These are phyloP conservation scores for Kluyveromyces marxianus DNA, from an alignment of 1,139 yeast genomes.

Conservation along the genomic window DNA sequence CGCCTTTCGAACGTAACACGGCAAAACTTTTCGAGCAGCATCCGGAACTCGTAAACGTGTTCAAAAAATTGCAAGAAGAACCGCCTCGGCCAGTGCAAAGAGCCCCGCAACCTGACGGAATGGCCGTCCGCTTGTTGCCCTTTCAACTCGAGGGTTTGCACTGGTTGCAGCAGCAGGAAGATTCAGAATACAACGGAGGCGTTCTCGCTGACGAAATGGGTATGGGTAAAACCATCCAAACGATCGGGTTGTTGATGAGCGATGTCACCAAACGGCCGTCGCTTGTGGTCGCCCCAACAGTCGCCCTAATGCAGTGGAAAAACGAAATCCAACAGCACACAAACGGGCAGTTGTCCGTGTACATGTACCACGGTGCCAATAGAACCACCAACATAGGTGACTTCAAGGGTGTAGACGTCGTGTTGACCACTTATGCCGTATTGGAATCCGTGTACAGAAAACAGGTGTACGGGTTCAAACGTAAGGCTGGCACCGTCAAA, in stretches of 20 bases:
- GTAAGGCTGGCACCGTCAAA: slow-evolving; percentile 62
- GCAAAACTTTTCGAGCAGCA: slow-evolving; percentile 61
- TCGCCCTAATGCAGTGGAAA: slow-evolving; percentile 96
- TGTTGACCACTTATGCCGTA: slow-evolving; percentile 86
- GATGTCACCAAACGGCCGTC: slow-evolving; percentile 64
- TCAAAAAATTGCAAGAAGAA: slow-evolving; percentile 50
- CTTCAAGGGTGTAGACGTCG: slow-evolving; percentile 63
- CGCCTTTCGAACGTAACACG: slow-evolving; percentile 63
- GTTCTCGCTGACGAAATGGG: slow-evolving; percentile 99
- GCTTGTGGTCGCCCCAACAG: slow-evolving; percentile 93
- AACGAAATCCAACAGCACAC: slow-evolving; percentile 86
- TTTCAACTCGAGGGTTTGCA: slow-evolving; percentile 89
- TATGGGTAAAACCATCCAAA: slow-evolving; percentile 97
- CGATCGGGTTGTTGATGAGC: slow-evolving; percentile 74
- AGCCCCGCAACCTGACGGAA: slow-evolving; percentile 71
- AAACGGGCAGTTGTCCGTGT: slow-evolving; percentile 55
- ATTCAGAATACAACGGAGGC: slow-evolving; percentile 72
- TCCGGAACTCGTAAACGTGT: slow-evolving; percentile 67
- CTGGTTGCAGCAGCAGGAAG: slow-evolving; percentile 83
- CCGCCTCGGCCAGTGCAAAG: slow-evolving; percentile 47
- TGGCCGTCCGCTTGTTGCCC: slow-evolving; percentile 69
- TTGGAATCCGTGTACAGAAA: slow-evolving; percentile 81
- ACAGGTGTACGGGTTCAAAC: slow-evolving; percentile 71
- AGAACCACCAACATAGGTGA: slow-evolving; percentile 52
- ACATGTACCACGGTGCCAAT: slow-evolving; percentile 79